Evolutionary conservation across 2,329 filamentous ascomycete species (phyloP), one percentile per base, ranked within the genome.

Genomic region (Ascochyta clinopodiicola): DNA sequence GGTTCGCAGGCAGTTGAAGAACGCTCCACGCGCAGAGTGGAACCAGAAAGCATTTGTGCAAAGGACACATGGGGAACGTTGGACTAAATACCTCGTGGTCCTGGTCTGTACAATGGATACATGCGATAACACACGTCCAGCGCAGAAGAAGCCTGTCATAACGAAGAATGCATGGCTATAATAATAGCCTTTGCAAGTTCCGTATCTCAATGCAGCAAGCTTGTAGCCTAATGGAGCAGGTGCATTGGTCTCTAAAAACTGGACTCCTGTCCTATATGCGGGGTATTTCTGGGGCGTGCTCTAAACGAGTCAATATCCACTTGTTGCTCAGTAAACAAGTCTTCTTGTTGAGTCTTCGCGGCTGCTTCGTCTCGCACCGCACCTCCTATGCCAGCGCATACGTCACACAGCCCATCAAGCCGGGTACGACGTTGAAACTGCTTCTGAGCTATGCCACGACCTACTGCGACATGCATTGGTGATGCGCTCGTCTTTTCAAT

Each of bases 211-310:
- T 53, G 27, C 9, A 56, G 42, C 29, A 29, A 64, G 56, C 59
- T 59, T 34, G 37, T 63, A 60, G 35, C 64, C 53, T n/a, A 2
- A 51, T 62, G 8, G n/a, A 59, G 64, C 40, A 68, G 61, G 66
- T 68, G 59, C 52, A 56, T 45, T 40, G n/a, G 35, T 22, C 34
- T 15, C 22, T 31, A 32, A 25, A 17, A 31, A 31, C 43, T 50
- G 36, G 12, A 9, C 9, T 10, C 15, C 21, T 22, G 9, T 51
- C 13, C 13, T n/a, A 25, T 12, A 10, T 46, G 46, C 37, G 38
- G 52, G 42, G 42, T 43, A 45, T 17, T 10, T 34, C 6, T 43
- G 35, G 42, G 19, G 17, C 32, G 40, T 25, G n/a, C 22, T 12
- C 39, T n/a, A 25, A 38, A 19, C 24, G 13, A 27, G 13, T 21